Conservation (phyloP, 2,329 filamentous ascomycete species). For the Botrytis byssoidea region DNA sequence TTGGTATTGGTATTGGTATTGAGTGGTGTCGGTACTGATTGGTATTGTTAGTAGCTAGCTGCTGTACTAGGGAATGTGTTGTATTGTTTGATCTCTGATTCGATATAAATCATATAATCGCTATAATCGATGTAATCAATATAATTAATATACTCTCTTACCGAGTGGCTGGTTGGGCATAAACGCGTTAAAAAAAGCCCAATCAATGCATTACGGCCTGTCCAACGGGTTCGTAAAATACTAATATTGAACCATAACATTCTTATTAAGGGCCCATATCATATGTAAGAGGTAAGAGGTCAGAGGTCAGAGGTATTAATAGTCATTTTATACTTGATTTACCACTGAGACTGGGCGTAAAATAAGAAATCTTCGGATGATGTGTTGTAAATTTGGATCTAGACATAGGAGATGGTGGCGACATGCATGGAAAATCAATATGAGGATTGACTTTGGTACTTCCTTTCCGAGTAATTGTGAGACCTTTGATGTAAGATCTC, state of each 20-base stretch:
- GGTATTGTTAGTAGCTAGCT: not conserved
- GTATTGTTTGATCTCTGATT: not conserved
- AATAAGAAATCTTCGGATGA: not conserved
- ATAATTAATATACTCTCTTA: not conserved
- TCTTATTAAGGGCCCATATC: not conserved
- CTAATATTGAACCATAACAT: not conserved
- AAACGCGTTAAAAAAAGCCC: conserved; percentile 16
- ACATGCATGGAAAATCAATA: not conserved
- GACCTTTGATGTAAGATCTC: not conserved
- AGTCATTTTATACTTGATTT: not conserved
- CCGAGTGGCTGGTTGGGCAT: conserved; percentile 17
- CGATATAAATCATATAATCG: not conserved
- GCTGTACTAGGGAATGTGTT: not conserved
- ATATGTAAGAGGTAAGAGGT: not conserved
- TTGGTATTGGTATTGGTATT: not conserved
- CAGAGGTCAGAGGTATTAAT: not conserved
- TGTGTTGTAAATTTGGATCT: not conserved
- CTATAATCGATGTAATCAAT: not conserved
- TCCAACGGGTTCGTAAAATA: not conserved
- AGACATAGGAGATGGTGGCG: not conserved
- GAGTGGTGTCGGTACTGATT: not conserved
- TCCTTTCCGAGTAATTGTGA: not conserved
- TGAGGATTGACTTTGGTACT: not conserved
- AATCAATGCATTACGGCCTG: conserved; percentile 21
- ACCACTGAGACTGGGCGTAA: not conserved